These are phyloP conservation scores for Mrakia frigida DNA, from an alignment of 768 basidiomycete genomes.

Conservation along the genomic window DNA sequence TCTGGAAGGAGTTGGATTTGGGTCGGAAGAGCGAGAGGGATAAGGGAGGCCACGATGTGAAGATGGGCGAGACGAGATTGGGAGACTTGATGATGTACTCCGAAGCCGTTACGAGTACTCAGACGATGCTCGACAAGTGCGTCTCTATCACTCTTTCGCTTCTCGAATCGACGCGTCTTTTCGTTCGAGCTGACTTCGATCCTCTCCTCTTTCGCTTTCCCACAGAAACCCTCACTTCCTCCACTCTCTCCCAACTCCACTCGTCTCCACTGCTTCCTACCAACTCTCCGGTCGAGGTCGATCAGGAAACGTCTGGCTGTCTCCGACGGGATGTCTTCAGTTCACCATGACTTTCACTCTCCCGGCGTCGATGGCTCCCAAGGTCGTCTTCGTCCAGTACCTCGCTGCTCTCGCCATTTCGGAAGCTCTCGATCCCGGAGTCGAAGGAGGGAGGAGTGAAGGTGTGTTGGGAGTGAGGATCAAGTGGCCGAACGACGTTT, in stretches of 20 bases:
- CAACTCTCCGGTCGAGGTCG: slow-evolving; percentile 86
- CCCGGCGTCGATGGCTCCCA: slow-evolving; percentile 54
- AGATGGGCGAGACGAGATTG: slow-evolving; percentile 39
- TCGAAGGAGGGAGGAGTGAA: slow-evolving; percentile 47
- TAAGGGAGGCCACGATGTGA: slow-evolving; percentile 1
- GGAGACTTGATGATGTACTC: slow-evolving; percentile 80
- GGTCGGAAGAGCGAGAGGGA: background rate
- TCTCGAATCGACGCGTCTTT: background rate
- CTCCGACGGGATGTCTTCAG: slow-evolving; percentile 80
- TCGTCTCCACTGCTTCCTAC: slow-evolving; percentile 77
- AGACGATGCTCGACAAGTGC: slow-evolving; percentile 88
- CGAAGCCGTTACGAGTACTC: slow-evolving; percentile 87
- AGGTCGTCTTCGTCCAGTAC: slow-evolving; percentile 90
- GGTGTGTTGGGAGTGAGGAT: slow-evolving; percentile 61
- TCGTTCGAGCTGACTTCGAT: background rate
- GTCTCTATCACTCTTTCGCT: slow-evolving; percentile 38
- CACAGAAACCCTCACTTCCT: slow-evolving; percentile 71
- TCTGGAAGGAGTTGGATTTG: slow-evolving; percentile 54
- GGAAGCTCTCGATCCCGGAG: slow-evolving; percentile 64
- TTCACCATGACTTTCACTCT: slow-evolving; percentile 71
- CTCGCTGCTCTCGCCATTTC: slow-evolving; percentile 83
- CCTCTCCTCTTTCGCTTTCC: background rate
- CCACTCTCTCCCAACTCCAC: slow-evolving; percentile 61
- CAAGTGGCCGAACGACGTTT: slow-evolving; percentile 98
- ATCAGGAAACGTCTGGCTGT: slow-evolving; percentile 85